Base-by-base conservation (phyloP, 2,329 filamentous ascomycete genomes). In the Fusarium bactridioides region DNA sequence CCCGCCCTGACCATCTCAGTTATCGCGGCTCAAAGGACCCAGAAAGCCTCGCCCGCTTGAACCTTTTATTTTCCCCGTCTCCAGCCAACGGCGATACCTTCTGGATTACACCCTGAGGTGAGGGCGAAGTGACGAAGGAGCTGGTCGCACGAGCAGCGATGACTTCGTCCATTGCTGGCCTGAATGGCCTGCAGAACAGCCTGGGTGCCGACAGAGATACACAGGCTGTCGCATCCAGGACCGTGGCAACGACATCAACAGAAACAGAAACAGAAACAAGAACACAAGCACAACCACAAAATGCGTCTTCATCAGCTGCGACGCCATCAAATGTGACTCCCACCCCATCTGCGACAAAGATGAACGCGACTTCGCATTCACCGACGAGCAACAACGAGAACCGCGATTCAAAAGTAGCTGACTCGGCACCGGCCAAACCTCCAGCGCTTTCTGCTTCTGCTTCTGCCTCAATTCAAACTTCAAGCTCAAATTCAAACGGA, bases 101-200 rank as follows among this genome's bases (percentile, higher is more conserved):
- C 67, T 59, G 57, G 64, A 65, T 54, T 65, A 54, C 48, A 69
- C 47, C 53, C 51, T 54, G 65, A 69, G 66, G 71, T 60, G 74
- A 75, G 76, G 76, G 74, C 65, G 73, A 76, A 54, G 75, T 81
- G 86, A 84, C 86, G 86, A 87, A 88, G 83, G 86, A 88, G 86
- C 87, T 87, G 86, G 67, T 86, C 80, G 76, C 71, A 78, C 79
- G 80, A 85, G 82, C 81, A 88, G 87, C 86, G 86, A 89, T 89
- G 87, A 88, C 86, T 88, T 89, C 87, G 87, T 87, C 86, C 79
- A 83, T 83, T 80, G 83, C 80, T 80, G 82, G 81, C 81, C 81
- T 79, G 68, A 73, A 77, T 73, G 77, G 76, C 76, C 67, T 73
- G 57, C 65, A 69, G 62, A 65, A 70, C 61, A 67, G 62, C 70